Evolutionary conservation across 306 rosid species (phyloP).

Genomic region (Rosa chinensis): DNA sequence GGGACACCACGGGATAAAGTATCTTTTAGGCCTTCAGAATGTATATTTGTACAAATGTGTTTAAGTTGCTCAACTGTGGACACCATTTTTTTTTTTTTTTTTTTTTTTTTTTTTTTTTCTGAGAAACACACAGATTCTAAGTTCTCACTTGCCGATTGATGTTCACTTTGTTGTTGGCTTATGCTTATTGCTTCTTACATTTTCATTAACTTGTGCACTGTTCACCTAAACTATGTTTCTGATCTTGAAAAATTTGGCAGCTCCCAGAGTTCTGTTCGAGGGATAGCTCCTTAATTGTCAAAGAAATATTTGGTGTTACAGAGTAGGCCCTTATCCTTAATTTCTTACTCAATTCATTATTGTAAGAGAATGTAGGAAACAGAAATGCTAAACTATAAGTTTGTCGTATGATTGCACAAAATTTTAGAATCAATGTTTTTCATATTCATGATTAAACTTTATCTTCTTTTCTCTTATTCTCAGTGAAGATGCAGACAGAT

Average conservation of each 20-base stretch:
- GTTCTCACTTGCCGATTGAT: neutral
- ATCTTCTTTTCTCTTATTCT: slow-evolving; percentile 16
- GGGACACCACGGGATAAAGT: neutral
- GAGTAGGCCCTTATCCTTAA: slow-evolving; percentile 60
- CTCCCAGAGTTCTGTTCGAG: slow-evolving; percentile 84
- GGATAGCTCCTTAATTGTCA: slow-evolving; percentile 77
- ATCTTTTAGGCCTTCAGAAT: neutral
- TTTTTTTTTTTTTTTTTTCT: neutral
- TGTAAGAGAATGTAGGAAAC: neutral
- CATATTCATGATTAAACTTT: slow-evolving; percentile 11
- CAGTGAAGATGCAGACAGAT: slow-evolving; percentile 86
- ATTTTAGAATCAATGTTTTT: slow-evolving; percentile 5
- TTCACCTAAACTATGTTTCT: slow-evolving; percentile 19
- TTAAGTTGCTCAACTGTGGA: neutral
- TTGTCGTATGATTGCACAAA: slow-evolving; percentile 6
- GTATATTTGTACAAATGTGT: neutral
- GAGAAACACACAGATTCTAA: neutral
- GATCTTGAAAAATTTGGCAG: slow-evolving; percentile 43
- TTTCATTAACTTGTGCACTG: slow-evolving; percentile 5
- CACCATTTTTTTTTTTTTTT: neutral
- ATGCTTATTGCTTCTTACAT: neutral
- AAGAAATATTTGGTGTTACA: slow-evolving; percentile 93
- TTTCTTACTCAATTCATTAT: slow-evolving; percentile 9
- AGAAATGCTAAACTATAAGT: slow-evolving; percentile 10
- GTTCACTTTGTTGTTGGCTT: neutral